Conservation (phyloP, 2,329 filamentous ascomycete species). For the Magnaporthiopsis poae region DNA sequence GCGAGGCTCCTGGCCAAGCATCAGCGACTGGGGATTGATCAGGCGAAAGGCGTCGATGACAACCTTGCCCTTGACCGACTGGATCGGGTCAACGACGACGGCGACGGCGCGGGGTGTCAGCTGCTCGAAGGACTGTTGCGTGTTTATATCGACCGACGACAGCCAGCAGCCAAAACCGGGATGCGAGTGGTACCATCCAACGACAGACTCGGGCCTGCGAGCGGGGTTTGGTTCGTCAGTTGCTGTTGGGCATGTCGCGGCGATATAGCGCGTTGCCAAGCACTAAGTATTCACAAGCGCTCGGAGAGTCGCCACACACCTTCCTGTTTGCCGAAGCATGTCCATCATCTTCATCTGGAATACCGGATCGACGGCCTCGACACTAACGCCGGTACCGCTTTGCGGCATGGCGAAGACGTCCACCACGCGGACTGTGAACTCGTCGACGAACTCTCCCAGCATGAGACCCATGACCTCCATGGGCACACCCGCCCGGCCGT, state of each 20-base stretch:
- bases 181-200: constrained; percentile 99
- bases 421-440: constrained; percentile 95
- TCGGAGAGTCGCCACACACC: constrained; percentile 42
- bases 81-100: constrained; percentile 95
- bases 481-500: constrained; percentile 91
- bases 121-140: constrained; percentile 99
- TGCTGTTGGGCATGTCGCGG: not conserved
- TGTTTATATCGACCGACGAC: constrained; percentile 98
- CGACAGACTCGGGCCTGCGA: constrained; percentile 83
- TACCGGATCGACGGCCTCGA: constrained; percentile 94
- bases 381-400: constrained; percentile 93
- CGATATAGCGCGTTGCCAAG: not conserved
- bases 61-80: constrained; percentile 98
- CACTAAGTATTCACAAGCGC: not conserved
- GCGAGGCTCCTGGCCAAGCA: constrained; percentile 94
- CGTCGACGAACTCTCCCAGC: constrained; percentile 96
- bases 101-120: constrained; percentile 92
- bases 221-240: constrained; percentile 2
- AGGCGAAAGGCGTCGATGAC: constrained; percentile 98
- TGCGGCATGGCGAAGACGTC: constrained; percentile 99
- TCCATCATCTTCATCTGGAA: constrained; percentile 99
- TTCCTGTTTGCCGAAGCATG: constrained; percentile 93
- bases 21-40: constrained; percentile 93
- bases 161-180: constrained; percentile 99
- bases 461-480: constrained; percentile 99